Evolutionary conservation across 2,329 filamentous ascomycete species (phyloP), one percentile per base, ranked within the genome.

Genomic region (Stagonosporopsis vannaccii): DNA sequence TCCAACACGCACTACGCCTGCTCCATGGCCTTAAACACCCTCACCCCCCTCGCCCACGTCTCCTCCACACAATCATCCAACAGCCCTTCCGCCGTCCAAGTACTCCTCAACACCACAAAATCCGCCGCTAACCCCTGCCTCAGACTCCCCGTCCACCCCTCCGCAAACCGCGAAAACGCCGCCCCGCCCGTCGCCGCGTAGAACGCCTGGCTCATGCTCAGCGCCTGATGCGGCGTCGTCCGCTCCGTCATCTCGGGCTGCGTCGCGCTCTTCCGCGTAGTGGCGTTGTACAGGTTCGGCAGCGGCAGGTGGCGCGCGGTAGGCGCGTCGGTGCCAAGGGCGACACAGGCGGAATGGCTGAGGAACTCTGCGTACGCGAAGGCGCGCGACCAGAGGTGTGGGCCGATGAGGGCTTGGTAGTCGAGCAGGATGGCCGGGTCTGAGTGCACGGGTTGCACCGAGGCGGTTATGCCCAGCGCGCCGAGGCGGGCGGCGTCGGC

Each of bases 361-460:
- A 83, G 81, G 56, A 87, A 85, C 47, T 87, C 84, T 49, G 79
- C 78, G 68, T 87, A 87, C 0, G 85, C 82, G 60, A 87, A 88
- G 0, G 84, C 84, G 13, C 84, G 77, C 26, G 74, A 74, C 75
- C 84, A 86, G 3, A 84, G 77, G 11, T 78, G 68, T 1, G 62
- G 45, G 2, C 83, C 84, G 5, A 88, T 71, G 23, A 87, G 78
- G 2, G 74, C 68, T 0, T 83, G 83, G 82, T 85, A 88, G 0
- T 82, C 84, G 22, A 79, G 73, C 4, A 87, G 71, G 49, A 86
- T 84, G 0, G 84, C 83, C 0, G 85, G 85, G 69, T 96, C 92
- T 66, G 92, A 90, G 76, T 91, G 95, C 80, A 94, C 95, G 25
- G 91, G 94, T 80, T 96, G 90, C 65, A 96, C 95, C 54, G 90